Evolutionary conservation across 345 rosid genomes (phyloP), one percentile per base, ranked within the genome.

Genomic region (Clarkia xantiana): DNA sequence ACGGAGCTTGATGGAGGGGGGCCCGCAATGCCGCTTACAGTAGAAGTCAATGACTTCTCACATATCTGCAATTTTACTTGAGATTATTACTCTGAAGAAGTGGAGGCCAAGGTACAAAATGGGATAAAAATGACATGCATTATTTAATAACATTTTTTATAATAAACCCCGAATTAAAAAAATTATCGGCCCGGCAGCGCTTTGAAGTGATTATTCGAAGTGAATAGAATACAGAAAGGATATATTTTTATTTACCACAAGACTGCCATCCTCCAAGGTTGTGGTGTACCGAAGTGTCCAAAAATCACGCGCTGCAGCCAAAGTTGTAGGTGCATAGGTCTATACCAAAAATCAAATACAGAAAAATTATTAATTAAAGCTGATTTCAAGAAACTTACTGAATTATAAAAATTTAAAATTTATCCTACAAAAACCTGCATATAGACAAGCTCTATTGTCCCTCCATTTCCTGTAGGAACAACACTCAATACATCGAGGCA

Each of bases 271-370:
- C 63, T 90, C 97, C 68, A 90, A 54, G 51, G 84, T 81, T 43
- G 91, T 77, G 23, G 82, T 81, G 58, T 86, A 90, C 78, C 97
- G 76, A 53, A 90, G 69, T 0, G 84, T 79, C 97, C 97, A 90
- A 55, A 83, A 90, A 73, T 90, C 96, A 14, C 97, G 88, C 44
- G 94, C 97, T 38, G 84, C 83, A 18, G 97, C 94, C 63, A 90
- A 55, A 22, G 94, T 86, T 18, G 97, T 90, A 0, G 88, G 94
- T 19, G 96, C 94, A 66, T 81, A 90, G 54, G 82, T 86, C 94
- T 90, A 47, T 34, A 18, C 55, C 51, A 20, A 14, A 46, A 42
- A 25, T 49, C 29, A 51, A 10, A 18, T 41, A 14, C 14, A 34
- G 5, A 29, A 7, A 1, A 29, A 29, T 29, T 29, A 7, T 29